phyloP scores from a whole-genome alignment of 352 stramenopile species.

The Aphanomyces stellatus region DNA sequence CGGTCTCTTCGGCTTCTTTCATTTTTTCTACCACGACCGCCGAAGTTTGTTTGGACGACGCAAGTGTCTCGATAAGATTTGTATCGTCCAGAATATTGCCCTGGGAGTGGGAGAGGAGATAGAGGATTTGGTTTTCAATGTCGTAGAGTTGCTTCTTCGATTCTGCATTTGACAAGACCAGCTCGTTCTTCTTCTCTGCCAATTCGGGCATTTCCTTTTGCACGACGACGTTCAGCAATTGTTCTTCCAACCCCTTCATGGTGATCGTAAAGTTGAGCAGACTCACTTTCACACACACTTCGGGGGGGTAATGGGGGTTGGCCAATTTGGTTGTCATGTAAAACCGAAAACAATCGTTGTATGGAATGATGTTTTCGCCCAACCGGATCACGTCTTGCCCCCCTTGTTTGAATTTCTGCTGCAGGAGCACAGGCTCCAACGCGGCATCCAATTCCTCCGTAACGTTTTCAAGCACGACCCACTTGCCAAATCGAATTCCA shows the following conservation, averaged over 20 bases:
- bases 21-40: constrained; percentile 83
- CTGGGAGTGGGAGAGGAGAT: constrained; percentile 84
- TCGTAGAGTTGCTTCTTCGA: constrained; percentile 85
- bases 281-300: constrained; percentile 89
- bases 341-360: constrained; percentile 86
- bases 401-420: constrained; percentile 90
- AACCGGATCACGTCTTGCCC: constrained; percentile 88
- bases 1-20: constrained; percentile 84
- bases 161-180: constrained; percentile 83
- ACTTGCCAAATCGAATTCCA: constrained; percentile 86
- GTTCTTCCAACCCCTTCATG: constrained; percentile 85
- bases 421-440: constrained; percentile 83
- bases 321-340: constrained; percentile 90
- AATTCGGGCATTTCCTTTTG: constrained; percentile 86
- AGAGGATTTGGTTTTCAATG: constrained; percentile 90
- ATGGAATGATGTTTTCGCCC: constrained; percentile 87
- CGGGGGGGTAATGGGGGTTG: constrained; percentile 88
- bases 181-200: constrained; percentile 84
- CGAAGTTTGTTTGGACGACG: constrained; percentile 70
- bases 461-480: constrained; percentile 87
- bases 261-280: constrained; percentile 92
- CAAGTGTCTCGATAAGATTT: constrained; percentile 87
- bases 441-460: constrained; percentile 83
- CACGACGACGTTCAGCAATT: constrained; percentile 83
- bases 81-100: constrained; percentile 91